Base-by-base conservation (phyloP, 345 rosid genomes). In the Linum trigynum region DNA sequence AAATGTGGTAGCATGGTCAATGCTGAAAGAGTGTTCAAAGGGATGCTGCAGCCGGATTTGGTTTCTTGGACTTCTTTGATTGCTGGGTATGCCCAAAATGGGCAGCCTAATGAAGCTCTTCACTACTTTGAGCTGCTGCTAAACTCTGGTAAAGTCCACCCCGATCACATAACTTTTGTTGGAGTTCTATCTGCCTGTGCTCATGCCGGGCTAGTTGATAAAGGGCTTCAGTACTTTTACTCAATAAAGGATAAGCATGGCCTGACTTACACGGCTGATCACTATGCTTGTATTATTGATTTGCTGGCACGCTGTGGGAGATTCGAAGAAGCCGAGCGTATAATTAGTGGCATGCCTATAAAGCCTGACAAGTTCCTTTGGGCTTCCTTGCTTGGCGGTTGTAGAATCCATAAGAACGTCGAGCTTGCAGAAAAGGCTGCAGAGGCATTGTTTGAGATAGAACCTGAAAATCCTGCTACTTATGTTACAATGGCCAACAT, bases 381-480 rank as follows among this genome's bases (percentile, higher is more conserved):
- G 98, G 98, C 96, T 65, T 87, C 96, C 1, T 73, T 92, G 77
- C 88, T 89, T 8, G 95, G 96, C 59, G 96, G 96, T 55, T 92
- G 92, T 67, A 75, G 86, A 76, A 89, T 84, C 70, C 90, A 89
- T 74, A 83, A 86, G 65, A 85, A 87, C 71, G 69, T 87, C 63
- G 83, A 83, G 57, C 78, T 92, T 66, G 95, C 96, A 0, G 80
- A 83, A 77, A 75, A 61, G 82, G 96, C 96, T 9, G 84, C 92
- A 38, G 76, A 76, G 69, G 92, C 90, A 67, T 78, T 92, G 68
- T 83, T 89, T 40, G 68, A 82, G 72, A 87, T 92, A 43, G 98
- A 92, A 61, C 95, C 92, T 0, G 83, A 85, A 70, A 92, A 92
- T 72, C 91, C 96, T 3, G 95, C 89, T 39, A 89, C 98, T 42